A percentile compares a stretch with the other conserved stretches of the same genome.
phyloP scores from a whole-genome alignment of 75 land plant species.

The Selaginella tamariscina region DNA sequence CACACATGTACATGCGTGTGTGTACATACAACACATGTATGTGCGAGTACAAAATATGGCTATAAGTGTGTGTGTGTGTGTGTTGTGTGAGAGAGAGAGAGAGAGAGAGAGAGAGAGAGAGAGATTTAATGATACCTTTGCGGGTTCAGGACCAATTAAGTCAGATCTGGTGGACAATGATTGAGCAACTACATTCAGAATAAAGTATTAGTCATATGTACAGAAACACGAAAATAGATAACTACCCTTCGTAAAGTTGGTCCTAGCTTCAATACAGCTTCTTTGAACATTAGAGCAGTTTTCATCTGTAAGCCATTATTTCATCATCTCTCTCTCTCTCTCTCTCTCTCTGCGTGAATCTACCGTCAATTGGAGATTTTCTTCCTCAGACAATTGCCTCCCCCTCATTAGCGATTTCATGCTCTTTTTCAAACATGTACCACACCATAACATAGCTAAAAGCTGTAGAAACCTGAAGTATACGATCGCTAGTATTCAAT shows the following conservation, averaged over 20 bases:
- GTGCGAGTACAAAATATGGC: not conserved
- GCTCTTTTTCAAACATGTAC: slow-evolving; percentile 22
- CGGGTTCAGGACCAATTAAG: slow-evolving; percentile 66
- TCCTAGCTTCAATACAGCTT: slow-evolving; percentile 65
- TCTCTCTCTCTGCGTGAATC: not conserved
- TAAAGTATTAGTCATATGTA: slow-evolving; percentile 5
- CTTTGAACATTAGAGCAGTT: slow-evolving; percentile 58
- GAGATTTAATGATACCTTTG: too few species aligned
- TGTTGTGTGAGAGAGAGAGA: not conserved
- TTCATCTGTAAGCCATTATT: slow-evolving; percentile 22
- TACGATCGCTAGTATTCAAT: not conserved
- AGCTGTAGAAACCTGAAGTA: slow-evolving; percentile 48
- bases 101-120: not conserved
- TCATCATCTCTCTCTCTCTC: not conserved
- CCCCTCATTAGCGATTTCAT: slow-evolving; percentile 10
- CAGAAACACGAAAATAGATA: not conserved
- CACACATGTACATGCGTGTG: not conserved
- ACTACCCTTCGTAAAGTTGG: slow-evolving; percentile 90
- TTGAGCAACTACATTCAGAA: slow-evolving; percentile 70
- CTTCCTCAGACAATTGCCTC: slow-evolving; percentile 18
- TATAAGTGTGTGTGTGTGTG: not conserved
- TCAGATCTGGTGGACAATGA: slow-evolving; percentile 96
- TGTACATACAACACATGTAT: not conserved
- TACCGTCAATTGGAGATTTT: not conserved
- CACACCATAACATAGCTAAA: slow-evolving; percentile 44